Evolutionary conservation across 2,329 filamentous ascomycete genomes (phyloP), one percentile per base, ranked within the genome.

Genomic region (Colletotrichum lupini): DNA sequence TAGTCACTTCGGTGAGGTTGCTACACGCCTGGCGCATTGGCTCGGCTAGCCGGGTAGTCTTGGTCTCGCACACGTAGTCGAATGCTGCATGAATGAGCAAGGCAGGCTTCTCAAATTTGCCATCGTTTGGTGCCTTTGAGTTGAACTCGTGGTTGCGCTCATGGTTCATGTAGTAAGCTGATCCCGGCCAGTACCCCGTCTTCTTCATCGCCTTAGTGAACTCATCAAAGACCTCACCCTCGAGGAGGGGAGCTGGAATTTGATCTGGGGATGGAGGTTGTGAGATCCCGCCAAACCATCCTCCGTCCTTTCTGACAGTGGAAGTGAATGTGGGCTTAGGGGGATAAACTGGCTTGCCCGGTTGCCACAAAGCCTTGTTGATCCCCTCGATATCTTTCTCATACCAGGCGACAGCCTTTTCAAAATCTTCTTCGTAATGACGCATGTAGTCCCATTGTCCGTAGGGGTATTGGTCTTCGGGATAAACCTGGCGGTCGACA

Each of bases 191-290:
- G 85, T 99, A 99, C 77, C 92, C 92, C 74, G 92, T 91, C 95
- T 96, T 98, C 84, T 99, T 97, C 77, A 97, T 97, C 80, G 98
- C 93, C 7, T 89, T 87, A 1, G 94, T 92, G 62, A 99, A 91
- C 61, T 90, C 90, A 84, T 97, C 94, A 2, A 92, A 88, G 16
- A 91, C 92, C 73, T 66, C 66, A 46, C 59, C 69, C 16, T 73
- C 66, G 4, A 59, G 16, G 42, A 37, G 59, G 59, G 63, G 55
- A 1, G 64, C 7, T 22, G 70, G 53, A 3, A 7, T 24, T 30
- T 73, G 30, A 24, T 60, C 59, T n/a, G 67, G 49, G 35, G 58
- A n/a, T 5, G 72, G 75, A 1, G 74, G 66, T 1, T 14, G 28
- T 1, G 73, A n/a, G 6, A 32, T 8, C 16, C 70, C 66, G 4